These are phyloP conservation scores for Hippophae rhamnoides DNA, from an alignment of 306 rosid species.

Conservation along the genomic window DNA sequence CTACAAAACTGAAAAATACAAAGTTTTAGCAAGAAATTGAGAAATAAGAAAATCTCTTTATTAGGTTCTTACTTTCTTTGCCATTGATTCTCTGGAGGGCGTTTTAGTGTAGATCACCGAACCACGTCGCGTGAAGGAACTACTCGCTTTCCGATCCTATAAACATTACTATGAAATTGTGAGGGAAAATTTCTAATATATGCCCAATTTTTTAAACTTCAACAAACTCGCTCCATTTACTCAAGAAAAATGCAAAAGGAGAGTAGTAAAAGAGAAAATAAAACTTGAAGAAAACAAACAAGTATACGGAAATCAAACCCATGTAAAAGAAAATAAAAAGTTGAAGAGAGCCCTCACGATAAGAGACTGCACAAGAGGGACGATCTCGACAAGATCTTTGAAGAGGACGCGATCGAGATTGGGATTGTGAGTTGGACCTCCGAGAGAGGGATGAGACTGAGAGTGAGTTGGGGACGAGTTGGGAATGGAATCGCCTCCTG, in stretches of 20 bases:
- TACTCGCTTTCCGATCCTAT: constrained; percentile 76
- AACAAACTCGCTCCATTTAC: background rate
- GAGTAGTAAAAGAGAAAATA: background rate
- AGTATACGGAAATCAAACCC: constrained; percentile 7
- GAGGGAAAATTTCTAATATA: constrained; percentile 3
- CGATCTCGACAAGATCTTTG: constrained; percentile 81
- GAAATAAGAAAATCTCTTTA: background rate
- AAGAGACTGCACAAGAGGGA: constrained; percentile 87
- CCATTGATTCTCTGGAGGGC: constrained; percentile 68
- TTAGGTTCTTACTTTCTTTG: constrained; percentile 44
- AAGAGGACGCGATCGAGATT: constrained; percentile 75
- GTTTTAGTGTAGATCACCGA: constrained; percentile 86
- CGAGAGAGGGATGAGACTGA: constrained; percentile 29
- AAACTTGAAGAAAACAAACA: background rate
- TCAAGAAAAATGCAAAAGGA: background rate
- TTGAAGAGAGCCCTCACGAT: constrained; percentile 33
- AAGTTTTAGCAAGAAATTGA: background rate
- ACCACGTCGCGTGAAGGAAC: constrained; percentile 83
- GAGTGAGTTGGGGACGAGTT: constrained; percentile 41
- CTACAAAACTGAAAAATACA: background rate
- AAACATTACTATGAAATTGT: constrained; percentile 8
- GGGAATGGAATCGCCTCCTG: constrained; percentile 25
- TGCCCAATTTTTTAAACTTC: background rate
- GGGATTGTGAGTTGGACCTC: constrained; percentile 19
- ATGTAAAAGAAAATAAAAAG: background rate